phyloP scores from a whole-genome alignment of 345 rosid genomes.

The Arabis alpina region DNA sequence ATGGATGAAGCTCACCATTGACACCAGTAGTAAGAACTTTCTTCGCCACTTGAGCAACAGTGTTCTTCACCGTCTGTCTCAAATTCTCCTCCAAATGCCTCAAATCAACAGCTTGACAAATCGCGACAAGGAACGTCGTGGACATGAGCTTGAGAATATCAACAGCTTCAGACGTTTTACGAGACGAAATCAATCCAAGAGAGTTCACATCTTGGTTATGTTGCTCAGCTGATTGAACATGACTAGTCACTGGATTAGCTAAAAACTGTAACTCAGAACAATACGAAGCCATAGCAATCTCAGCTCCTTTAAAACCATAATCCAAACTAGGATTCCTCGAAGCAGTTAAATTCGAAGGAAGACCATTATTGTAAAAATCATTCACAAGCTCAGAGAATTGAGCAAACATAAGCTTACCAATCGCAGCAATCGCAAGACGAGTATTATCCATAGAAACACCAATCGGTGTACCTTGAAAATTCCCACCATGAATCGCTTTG shows the following conservation, averaged over 20 bases:
- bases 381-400: slow-evolving; percentile 79
- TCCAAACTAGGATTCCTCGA: slow-evolving; percentile 73
- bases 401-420: slow-evolving; percentile 81
- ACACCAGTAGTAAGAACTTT: slow-evolving; percentile 52
- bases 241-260: slow-evolving; percentile 78
- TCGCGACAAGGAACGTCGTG: slow-evolving; percentile 63
- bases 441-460: slow-evolving; percentile 90
- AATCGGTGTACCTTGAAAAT: slow-evolving; percentile 85
- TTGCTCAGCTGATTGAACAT: slow-evolving; percentile 79
- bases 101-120: slow-evolving; percentile 73
- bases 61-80: slow-evolving; percentile 56
- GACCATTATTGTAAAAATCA: slow-evolving; percentile 79
- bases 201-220: slow-evolving; percentile 88
- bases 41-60: slow-evolving; percentile 61
- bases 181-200: slow-evolving; percentile 65
- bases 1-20: slow-evolving; percentile 72
- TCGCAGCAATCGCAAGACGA: slow-evolving; percentile 65
- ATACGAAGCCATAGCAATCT: slow-evolving; percentile 84
- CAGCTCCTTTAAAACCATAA: slow-evolving; percentile 82
- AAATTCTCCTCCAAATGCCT: slow-evolving; percentile 80
- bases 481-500: slow-evolving; percentile 78
- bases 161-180: slow-evolving; percentile 64
- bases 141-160: slow-evolving; percentile 78
- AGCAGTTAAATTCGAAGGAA: slow-evolving; percentile 70
- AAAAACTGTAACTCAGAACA: slow-evolving; percentile 78